phyloP scores from a whole-genome alignment of 2,329 filamentous ascomycete species.

The Lachnellula subtilissima region DNA sequence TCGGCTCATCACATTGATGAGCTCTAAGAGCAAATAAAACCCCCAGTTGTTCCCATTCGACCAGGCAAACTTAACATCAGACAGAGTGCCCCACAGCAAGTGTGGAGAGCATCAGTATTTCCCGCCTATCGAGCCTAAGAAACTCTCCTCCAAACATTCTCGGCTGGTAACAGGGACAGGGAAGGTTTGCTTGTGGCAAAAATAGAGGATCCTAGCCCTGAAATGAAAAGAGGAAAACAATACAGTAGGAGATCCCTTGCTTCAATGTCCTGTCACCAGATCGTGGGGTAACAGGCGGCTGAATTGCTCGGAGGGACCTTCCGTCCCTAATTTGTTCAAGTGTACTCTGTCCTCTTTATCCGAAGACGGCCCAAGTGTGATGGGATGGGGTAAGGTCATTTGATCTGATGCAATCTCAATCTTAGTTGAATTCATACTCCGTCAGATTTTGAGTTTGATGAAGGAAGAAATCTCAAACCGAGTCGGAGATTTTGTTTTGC shows the following conservation, averaged over 20 bases:
- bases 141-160: not conserved
- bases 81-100: not conserved
- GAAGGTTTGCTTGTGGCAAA: not conserved
- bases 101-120: not conserved
- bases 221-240: not conserved
- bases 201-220: not conserved
- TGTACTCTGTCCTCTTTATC: not conserved
- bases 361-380: not conserved
- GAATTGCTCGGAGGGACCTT: conserved; percentile 7
- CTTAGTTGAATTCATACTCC: not conserved
- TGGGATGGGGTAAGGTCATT: not conserved
- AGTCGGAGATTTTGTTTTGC: not conserved
- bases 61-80: not conserved
- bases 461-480: not conserved
- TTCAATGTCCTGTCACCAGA: not conserved
- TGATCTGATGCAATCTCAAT: no score
- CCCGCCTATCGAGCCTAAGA: not conserved
- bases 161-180: not conserved
- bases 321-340: conserved; percentile 5
- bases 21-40: not conserved
- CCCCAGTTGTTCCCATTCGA: not conserved
- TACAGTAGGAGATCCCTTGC: not conserved
- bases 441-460: not conserved
- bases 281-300: conserved; percentile 7
- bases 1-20: conserved; percentile 3